These are phyloP conservation scores for Rugonectria rugulosa DNA, from an alignment of 2,329 filamentous ascomycete genomes.

Conservation along the genomic window DNA sequence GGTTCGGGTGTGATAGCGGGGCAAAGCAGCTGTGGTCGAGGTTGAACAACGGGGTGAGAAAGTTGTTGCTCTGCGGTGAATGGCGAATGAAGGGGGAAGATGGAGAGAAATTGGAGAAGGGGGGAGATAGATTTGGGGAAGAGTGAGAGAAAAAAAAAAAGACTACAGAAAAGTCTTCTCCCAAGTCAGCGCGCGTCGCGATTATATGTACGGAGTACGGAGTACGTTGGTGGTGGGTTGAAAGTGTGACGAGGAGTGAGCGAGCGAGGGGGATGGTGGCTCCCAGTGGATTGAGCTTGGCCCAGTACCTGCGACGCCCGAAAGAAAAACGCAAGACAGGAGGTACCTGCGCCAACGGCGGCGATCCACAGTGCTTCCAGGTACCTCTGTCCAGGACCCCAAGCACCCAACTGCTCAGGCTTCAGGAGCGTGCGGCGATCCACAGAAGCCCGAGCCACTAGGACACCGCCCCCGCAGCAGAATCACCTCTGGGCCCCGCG, in stretches of 20 bases:
- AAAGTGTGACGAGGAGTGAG: conserved; percentile 23
- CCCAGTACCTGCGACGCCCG: too few species aligned
- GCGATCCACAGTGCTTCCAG: too few species aligned
- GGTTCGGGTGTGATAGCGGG: conserved; percentile 26
- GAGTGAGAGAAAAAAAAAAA: conserved; percentile 22
- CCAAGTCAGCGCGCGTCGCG: conserved; percentile 26
- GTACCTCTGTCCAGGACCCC: conserved; percentile 21
- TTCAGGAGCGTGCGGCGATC: conserved; percentile 23
- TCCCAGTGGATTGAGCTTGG: too few species aligned
- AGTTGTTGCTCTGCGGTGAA: too few species aligned
- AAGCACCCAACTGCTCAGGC: conserved; percentile 27
- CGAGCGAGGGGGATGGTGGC: conserved; percentile 24
- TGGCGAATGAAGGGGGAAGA: conserved; percentile 9
- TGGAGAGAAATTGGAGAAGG: conserved; percentile 12
- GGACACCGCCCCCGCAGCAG: conserved; percentile 32
- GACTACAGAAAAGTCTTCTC: conserved; percentile 3
- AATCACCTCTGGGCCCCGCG: conserved; percentile 33
- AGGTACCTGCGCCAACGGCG: too few species aligned
- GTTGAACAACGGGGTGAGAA: too few species aligned
- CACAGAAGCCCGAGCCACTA: conserved; percentile 36
- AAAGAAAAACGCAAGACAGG: too few species aligned
- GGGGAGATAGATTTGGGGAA: conserved; percentile 13
- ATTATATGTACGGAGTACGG: conserved; percentile 43
- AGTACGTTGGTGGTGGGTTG: conserved; percentile 33
- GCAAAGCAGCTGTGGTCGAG: conserved; percentile 20